Evolutionary conservation across 2,329 filamentous ascomycete genomes (phyloP), one percentile per base, ranked within the genome.

Genomic region (Lasiodiplodia sp.): DNA sequence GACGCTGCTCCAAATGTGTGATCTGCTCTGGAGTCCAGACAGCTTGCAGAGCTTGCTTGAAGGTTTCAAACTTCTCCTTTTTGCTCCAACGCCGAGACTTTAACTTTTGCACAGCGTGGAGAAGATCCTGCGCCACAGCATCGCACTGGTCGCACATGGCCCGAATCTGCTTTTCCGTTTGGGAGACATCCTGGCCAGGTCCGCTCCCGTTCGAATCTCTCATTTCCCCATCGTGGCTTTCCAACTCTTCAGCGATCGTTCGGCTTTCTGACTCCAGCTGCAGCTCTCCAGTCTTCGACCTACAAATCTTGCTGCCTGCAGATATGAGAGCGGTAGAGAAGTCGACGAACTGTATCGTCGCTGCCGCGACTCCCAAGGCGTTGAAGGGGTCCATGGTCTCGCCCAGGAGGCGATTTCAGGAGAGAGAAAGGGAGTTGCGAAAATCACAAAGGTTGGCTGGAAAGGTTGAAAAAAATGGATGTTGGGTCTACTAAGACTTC

Each of bases 111-210:
- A 64, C 28, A 7, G 66, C 66, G 2, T 52, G 28, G 2, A 63
- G 3, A 3, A 68, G 34, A 4, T 28, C 40, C 14, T 52, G n/a
- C 2, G 66, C 66, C 4, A 18, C 34, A 11, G 21, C 44, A 23
- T 21, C 51, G 34, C 66, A 64, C 21, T 68, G 31, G 2, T 16
- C 47, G 51, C 66, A 53, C 4, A 56, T 18, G 16, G 16, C 6
- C 21, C 40, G 56, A 16, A 68, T 51, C 21, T 63, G 38, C 49
- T 64, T 68, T 18, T 67, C 66, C 2, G 11, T 49, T 16, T 62
- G 25, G 11, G 44, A 37, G 10, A n/a, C 66, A 10, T 28, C 28
- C 23, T 23, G 23, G 23, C 23, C 23, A 23, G 21, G 2, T 6
- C 37, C 38, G 38, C 38, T n/a, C 6, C 38, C 38, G 16, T 21